Evolutionary conservation across 768 basidiomycete species (phyloP).

Genomic region (Saitozyma podzolica): DNA sequence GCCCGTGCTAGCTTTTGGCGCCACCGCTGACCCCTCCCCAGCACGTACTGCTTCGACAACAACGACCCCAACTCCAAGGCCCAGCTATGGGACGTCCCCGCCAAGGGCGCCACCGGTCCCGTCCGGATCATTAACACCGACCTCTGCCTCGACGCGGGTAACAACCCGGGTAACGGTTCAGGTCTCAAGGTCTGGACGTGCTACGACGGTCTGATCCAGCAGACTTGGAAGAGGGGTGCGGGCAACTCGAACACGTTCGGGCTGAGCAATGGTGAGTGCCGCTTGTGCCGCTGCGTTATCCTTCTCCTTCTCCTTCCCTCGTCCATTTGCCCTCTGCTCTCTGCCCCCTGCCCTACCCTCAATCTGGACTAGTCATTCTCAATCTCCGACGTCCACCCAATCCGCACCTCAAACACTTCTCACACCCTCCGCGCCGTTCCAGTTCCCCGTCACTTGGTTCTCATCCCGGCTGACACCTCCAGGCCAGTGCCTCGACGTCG

Average conservation of each 20-base stretch:
- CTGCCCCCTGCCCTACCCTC: no score
- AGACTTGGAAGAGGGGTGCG: neutral
- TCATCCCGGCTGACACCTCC: neutral
- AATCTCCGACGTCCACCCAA: no score
- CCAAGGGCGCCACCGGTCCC: neutral
- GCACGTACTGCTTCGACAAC: conserved; percentile 11
- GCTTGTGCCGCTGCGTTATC: no score
- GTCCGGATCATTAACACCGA: neutral
- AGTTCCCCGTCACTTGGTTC: neutral
- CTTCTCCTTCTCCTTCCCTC: neutral
- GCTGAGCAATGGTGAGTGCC: no score
- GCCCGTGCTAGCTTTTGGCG: no score
- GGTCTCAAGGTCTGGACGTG: conserved; percentile 20
- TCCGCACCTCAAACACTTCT: neutral
- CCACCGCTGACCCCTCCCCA: conserved; percentile 5
- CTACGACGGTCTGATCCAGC: conserved; percentile 19
- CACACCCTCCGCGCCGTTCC: neutral
- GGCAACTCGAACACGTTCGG: no score
- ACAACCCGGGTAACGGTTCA: conserved; percentile 16
- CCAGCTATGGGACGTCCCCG: neutral
- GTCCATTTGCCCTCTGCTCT: no score
- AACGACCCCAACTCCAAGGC: neutral
- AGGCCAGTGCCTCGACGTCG: conserved; percentile 1
- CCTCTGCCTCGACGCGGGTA: conserved; percentile 28
- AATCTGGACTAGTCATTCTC: no score